Base-by-base conservation (phyloP, 2,329 filamentous ascomycete genomes). In the Colletotrichum liaoningense region DNA sequence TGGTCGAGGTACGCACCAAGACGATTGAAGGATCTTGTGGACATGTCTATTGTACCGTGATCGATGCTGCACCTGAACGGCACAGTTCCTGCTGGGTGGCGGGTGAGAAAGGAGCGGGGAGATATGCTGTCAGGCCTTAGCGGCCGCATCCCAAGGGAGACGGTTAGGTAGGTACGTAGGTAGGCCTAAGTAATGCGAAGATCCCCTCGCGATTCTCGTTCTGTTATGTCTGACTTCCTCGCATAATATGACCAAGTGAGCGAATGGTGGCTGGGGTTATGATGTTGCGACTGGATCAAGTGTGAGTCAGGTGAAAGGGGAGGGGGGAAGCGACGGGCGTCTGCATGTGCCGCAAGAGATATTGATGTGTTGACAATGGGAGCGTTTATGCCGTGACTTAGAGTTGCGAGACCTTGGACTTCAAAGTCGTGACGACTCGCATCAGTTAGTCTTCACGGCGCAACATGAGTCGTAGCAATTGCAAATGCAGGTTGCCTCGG, bases 1-100 rank as follows among this genome's bases (percentile, higher is more conserved):
- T 73, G 70, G 70, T 38, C 56, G 22, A 42, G n/a, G 42, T 73
- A 73, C 67, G 70, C 66, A 19, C 24, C 38, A 42, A 46, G 28
- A 59, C 58, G 33, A 62, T 33, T 28, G 35, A 16, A 69, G 38
- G 52, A 55, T 56, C 65, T 42, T 19, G 30, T 35, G 24, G 46
- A 26, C 35, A 19, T 5, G 26, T 33, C 24, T 42, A 46, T 22
- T 35, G 63, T 42, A 42, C 67, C 56, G 56, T 54, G 56, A 49
- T 60, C 67, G 56, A 62, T 42, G 35, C 67, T 66, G 70, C 60
- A 49, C 57, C 28, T 46, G 4, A 57, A 69, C 33, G 70, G 59
- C 58, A 55, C 54, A 35, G 49, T 38, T 49, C 19, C 42, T n/a
- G 59, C 26, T 56, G 58, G 56, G 60, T 66, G 46, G 46, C 58